Conservation (phyloP, 352 stramenopile genomes). For the Phytophthora crassamura region DNA sequence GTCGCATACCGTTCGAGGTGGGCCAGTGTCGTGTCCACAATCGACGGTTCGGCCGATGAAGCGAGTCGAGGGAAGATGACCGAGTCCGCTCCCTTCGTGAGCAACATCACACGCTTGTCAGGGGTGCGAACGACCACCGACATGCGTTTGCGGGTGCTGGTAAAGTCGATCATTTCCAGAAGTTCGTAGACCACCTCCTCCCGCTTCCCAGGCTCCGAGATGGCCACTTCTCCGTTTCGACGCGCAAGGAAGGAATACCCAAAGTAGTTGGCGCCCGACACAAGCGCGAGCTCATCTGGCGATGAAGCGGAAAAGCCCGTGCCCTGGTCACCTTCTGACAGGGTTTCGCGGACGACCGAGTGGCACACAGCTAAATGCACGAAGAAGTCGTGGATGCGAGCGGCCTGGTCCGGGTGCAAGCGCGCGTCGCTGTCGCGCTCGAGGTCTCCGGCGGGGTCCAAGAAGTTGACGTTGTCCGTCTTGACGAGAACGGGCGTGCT, state of each 20-base stretch:
- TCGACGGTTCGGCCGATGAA: constrained; percentile 20
- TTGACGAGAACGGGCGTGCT: constrained; percentile 58
- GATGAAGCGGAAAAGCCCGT: constrained; percentile 83
- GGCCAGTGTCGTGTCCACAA: constrained; percentile 70
- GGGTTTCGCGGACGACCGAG: constrained; percentile 82
- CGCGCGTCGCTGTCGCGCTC: constrained; percentile 53
- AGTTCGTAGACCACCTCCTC: constrained; percentile 81
- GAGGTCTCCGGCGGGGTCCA: constrained; percentile 78
- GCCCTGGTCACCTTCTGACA: constrained; percentile 42
- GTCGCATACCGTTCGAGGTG: constrained; percentile 88
- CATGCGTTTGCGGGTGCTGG: constrained; percentile 98
- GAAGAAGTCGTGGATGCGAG: constrained; percentile 85
- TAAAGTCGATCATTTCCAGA: constrained; percentile 98
- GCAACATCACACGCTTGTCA: constrained; percentile 67
- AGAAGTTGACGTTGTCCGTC: constrained; percentile 82
- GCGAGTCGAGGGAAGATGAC: constrained; percentile 78
- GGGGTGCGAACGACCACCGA: constrained; percentile 94
- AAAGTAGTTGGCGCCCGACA: constrained; percentile 83
- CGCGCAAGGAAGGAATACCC: constrained; percentile 78
- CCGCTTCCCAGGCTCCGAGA: constrained; percentile 44
- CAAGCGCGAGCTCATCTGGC: constrained; percentile 81
- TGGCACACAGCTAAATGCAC: constrained; percentile 85
- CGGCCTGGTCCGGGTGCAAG: constrained; percentile 58
- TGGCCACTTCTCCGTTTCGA: constrained; percentile 68
- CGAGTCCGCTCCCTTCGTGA: constrained; percentile 88